Evolutionary conservation across 192 early-diverging fungal genomes (phyloP).

Genomic region (Coemansia sp.): DNA sequence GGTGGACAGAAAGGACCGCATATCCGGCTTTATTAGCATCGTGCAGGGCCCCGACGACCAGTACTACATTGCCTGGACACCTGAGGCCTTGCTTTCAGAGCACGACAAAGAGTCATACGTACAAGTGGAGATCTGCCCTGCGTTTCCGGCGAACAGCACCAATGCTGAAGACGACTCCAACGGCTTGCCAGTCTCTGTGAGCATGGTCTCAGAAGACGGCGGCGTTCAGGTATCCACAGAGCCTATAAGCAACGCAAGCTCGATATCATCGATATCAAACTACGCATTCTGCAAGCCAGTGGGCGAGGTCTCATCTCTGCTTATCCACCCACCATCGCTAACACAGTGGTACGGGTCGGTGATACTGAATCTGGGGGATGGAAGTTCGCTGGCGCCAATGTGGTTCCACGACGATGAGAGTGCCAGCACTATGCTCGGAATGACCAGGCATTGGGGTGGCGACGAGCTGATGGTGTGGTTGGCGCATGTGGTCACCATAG

Average conservation of each 20-base stretch:
- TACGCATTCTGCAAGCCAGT: constrained; percentile 67
- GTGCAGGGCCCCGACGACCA: constrained; percentile 60
- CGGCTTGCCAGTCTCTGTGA: constrained; percentile 30
- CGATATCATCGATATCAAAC: constrained; percentile 41
- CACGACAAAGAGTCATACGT: constrained; percentile 59
- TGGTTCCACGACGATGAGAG: constrained; percentile 76
- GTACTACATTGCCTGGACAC: constrained; percentile 71
- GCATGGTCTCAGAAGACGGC: constrained; percentile 34
- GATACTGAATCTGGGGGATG: constrained; percentile 63
- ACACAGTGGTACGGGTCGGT: constrained; percentile 70
- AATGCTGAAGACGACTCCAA: constrained; percentile 14
- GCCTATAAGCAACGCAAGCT: constrained; percentile 35
- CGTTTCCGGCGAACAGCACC: not conserved
- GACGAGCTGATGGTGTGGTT: constrained; percentile 66
- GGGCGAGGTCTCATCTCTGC: constrained; percentile 58
- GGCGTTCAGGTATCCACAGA: constrained; percentile 44
- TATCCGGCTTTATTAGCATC: constrained; percentile 67
- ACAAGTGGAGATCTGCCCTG: constrained; percentile 8
- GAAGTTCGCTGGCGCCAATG: constrained; percentile 63
- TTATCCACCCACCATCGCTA: constrained; percentile 66
- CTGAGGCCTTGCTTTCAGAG: constrained; percentile 61
- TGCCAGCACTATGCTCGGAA: constrained; percentile 55
- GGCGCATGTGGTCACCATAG: constrained; percentile 49
- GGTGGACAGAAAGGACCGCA: constrained; percentile 58
- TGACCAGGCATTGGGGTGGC: constrained; percentile 62